Evolutionary conservation across 169 alveolate genomes (phyloP).

Genomic region (Plasmodium adleri): DNA sequence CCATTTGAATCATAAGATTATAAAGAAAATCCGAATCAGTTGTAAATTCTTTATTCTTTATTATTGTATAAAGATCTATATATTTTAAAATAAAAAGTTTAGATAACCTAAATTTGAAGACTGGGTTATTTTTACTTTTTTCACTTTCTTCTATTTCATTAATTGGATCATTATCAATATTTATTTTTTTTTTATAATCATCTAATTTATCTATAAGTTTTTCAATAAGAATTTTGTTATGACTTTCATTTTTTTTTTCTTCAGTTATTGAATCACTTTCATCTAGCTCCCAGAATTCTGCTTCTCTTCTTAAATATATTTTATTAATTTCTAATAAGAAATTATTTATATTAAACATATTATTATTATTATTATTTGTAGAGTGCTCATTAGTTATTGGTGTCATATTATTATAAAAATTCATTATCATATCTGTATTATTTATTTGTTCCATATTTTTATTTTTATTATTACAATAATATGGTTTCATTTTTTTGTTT

Average conservation of each 20-base stretch:
- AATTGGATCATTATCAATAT: conserved; percentile 84
- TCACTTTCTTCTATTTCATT: conserved; percentile 81
- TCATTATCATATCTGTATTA: not conserved
- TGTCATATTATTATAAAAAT: not conserved
- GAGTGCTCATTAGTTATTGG: too few relatives aligned
- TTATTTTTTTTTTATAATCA: conserved; percentile 82
- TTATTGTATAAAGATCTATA: conserved; percentile 77
- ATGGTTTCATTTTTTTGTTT: conserved; percentile 41
- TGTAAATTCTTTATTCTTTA: conserved; percentile 42
- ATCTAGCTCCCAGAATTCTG: conserved; percentile 67
- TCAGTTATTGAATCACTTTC: conserved; percentile 20
- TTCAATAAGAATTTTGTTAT: conserved; percentile 37
- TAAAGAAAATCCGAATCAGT: conserved; percentile 38
- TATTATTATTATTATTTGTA: not conserved
- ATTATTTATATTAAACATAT: conserved; percentile 19
- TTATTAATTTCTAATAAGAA: conserved; percentile 50
- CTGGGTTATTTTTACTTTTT: conserved; percentile 80
- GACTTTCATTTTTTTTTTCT: conserved; percentile 11
- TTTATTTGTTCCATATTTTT: conserved; percentile 20
- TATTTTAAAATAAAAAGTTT: conserved; percentile 77
- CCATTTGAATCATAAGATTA: conserved; percentile 56
- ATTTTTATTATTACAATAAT: conserved; percentile 19
- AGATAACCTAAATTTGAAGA: conserved; percentile 82
- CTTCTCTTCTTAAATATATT: conserved; percentile 59
- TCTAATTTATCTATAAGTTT: conserved; percentile 78